Percentiles rank a stretch among this genome's conserved stretches.
These are phyloP conservation scores for Orbilia brochopaga DNA, from an alignment of 2,329 filamentous ascomycete genomes.

Conservation along the genomic window DNA sequence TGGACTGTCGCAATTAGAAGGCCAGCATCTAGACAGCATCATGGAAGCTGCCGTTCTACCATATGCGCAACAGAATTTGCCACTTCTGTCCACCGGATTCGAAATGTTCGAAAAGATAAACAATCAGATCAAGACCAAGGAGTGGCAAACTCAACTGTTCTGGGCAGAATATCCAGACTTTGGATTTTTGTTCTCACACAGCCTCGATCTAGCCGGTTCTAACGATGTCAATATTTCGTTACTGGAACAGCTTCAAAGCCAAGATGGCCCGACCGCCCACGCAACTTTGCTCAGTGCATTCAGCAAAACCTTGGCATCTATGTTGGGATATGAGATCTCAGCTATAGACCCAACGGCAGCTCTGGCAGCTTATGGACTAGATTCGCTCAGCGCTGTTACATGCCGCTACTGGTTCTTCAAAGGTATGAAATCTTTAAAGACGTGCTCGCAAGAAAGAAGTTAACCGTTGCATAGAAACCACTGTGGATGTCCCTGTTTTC, in stretches of 20 bases:
- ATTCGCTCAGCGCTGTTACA: conserved; percentile 24
- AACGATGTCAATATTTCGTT: conserved; percentile 17
- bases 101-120: conserved; percentile 27
- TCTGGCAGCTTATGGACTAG: conserved; percentile 22
- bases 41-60: conserved; percentile 27
- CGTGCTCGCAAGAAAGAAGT: conserved; percentile 54
- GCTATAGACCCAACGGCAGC: conserved; percentile 25
- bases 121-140: conserved; percentile 19
- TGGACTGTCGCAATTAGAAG: conserved; percentile 22
- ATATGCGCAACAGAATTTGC: conserved; percentile 15
- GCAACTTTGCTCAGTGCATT: conserved; percentile 18
- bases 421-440: conserved; percentile 53
- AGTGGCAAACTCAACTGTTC: conserved; percentile 28
- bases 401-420: conserved; percentile 49
- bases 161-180: conserved; percentile 32
- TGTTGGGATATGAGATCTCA: conserved; percentile 23
- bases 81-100: conserved; percentile 25
- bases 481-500: conserved; percentile 54
- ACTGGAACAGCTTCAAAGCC: conserved; percentile 18
- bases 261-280: conserved; percentile 16
- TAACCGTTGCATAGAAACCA: conserved; percentile 53
- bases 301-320: conserved; percentile 22
- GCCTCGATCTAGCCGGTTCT: conserved; percentile 14
- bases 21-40: conserved; percentile 19
- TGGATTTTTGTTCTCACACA: conserved; percentile 24